Evolutionary conservation across 2,329 filamentous ascomycete genomes (phyloP), one percentile per base, ranked within the genome.

Genomic region (Colletotrichum zoysiae): DNA sequence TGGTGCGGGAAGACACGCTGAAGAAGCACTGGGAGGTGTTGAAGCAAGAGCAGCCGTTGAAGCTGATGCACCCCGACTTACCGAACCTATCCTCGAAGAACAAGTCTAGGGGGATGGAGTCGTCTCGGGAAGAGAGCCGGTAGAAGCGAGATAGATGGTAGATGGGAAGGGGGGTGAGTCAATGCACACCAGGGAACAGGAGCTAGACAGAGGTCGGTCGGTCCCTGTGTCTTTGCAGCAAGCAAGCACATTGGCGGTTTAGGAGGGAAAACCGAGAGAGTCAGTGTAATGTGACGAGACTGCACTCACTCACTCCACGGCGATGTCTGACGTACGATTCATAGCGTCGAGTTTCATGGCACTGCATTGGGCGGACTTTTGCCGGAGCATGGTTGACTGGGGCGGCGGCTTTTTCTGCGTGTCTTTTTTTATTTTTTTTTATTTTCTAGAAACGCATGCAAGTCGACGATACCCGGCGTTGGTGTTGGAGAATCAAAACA

Each of bases 1-100:
- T 94, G 5, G 87, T 84, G 5, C 77, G 77, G 6, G 79, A 81
- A 57, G 78, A 78, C 55, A 67, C 74, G 26, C 67, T 83, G 65
- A 74, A 76, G 44, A 73, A 75, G 51, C 82, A 84, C 67, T 83
- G 79, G 75, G 74, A 78, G 58, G 73, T 76, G 18, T 70, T 84
- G 50, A 77, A 77, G 30, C 76, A 78, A 9, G 79, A 80, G 6
- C 70, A 65, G 12, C 66, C 69, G 1, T 62, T 64, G 62, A 53
- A 51, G 63, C 58, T 67, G 11, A 56, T 75, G 26, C 63, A 65
- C 48, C 69, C 61, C 38, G 58, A 26, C 9, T 74, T 80, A 16
- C 79, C 80, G 23, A 75, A 74, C 11, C 69, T 82, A 40, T 78
- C 68, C 60, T 73, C 80, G 26, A 76, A 72, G 16, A 76, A 72